Evolutionary conservation across 805 yeast species (phyloP).

Genomic region (Ogataea glucozyma): DNA sequence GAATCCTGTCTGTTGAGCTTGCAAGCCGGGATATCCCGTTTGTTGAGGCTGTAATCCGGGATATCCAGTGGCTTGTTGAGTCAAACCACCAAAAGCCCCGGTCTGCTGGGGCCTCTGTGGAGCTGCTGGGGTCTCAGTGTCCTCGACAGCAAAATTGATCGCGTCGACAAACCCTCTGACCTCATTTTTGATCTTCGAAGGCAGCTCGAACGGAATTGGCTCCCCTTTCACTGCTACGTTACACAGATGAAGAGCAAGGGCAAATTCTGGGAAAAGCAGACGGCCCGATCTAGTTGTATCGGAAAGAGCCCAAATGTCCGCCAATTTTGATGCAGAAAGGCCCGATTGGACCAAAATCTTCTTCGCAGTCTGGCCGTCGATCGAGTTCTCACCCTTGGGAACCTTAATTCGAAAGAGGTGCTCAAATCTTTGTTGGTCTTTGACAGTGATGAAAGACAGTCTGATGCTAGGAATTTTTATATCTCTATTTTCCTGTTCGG

Average conservation of each 20-base stretch:
- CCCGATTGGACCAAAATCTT: constrained; percentile 79
- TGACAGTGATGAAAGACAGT: constrained; percentile 78
- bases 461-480: constrained; percentile 74
- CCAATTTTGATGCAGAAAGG: constrained; percentile 69
- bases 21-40: constrained; percentile 8
- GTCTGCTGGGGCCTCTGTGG: constrained; percentile 33
- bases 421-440: constrained; percentile 86
- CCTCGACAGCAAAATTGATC: constrained; percentile 77
- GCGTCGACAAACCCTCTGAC: constrained; percentile 89
- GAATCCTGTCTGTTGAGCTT: constrained; percentile 13
- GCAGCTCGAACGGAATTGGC: constrained; percentile 69
- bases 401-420: constrained; percentile 80
- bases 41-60: constrained; percentile 16
- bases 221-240: constrained; percentile 77
- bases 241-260: constrained; percentile 85
- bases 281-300: constrained; percentile 86
- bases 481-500: constrained; percentile 48
- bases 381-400: constrained; percentile 64
- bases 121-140: constrained; percentile 32
- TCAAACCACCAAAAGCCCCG: constrained; percentile 31
- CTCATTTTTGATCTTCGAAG: constrained; percentile 73
- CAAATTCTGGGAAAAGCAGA: constrained; percentile 90
- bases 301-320: constrained; percentile 88
- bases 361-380: constrained; percentile 73
- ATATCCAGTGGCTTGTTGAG: constrained; percentile 52